phyloP scores from a whole-genome alignment of 1,284 basidiomycete genomes.

The Leccinum angustisporum region DNA sequence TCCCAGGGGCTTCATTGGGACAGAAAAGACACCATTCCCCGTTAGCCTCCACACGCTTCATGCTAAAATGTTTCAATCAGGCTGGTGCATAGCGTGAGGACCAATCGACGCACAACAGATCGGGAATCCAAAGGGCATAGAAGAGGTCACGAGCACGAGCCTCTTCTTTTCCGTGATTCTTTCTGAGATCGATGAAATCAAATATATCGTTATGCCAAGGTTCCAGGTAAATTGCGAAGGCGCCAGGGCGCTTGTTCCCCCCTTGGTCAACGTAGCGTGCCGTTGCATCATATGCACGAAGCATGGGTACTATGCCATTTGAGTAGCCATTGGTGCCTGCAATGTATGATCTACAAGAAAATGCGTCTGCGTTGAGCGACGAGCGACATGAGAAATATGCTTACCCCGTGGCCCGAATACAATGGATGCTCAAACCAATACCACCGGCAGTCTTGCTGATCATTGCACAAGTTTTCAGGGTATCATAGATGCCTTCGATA shows the following conservation, averaged over 20 bases:
- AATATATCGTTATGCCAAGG: conserved; percentile 99
- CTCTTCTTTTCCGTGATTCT: conserved; percentile 99
- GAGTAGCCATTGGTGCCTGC: conserved; percentile 97
- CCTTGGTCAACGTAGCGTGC: conserved; percentile 99
- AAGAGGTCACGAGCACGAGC: conserved; percentile 96
- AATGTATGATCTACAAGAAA: conserved; percentile 68
- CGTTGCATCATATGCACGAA: conserved; percentile 97
- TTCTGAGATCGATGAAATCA: conserved; percentile 96
- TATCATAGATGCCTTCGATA: conserved; percentile 99
- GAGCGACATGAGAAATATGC: conserved; percentile 30
- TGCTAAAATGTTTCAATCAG: conserved; percentile 45
- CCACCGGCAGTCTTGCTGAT: conserved; percentile 99
- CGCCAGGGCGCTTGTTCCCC: conserved; percentile 98
- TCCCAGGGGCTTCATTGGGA: conserved; percentile 91
- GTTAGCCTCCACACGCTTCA: conserved; percentile 89
- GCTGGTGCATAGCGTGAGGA: not conserved
- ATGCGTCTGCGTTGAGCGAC: conserved; percentile 5
- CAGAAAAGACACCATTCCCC: conserved; percentile 97
- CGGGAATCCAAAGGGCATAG: conserved; percentile 98
- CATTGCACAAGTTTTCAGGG: conserved; percentile 97
- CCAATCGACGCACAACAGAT: conserved; percentile 78
- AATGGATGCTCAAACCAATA: conserved; percentile 96
- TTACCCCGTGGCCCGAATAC: conserved; percentile 93
- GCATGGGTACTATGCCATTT: conserved; percentile 99
- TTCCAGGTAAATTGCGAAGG: conserved; percentile 97